Base-by-base conservation (phyloP, 225 moss, liverwort and hornwort species). In the Anthoceros angustus region DNA sequence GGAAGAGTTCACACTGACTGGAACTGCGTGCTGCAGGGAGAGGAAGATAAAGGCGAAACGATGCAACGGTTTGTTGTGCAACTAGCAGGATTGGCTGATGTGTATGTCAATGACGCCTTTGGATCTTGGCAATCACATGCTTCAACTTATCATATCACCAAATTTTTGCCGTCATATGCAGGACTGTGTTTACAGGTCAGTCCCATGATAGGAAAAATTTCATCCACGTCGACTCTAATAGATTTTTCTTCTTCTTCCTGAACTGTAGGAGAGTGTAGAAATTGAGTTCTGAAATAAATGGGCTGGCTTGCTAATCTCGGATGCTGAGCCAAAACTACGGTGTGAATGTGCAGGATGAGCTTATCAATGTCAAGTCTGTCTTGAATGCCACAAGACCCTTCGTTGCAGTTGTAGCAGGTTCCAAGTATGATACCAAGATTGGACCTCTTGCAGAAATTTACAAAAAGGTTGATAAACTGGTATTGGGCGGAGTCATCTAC, bases 391-490 rank as follows among this genome's bases (percentile, higher is more conserved):
- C 82, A 63, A 80, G 76, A 15, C 88, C 88, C 8, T 92, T 92
- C 66, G 70, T 92, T 10, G 91, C 91, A 2, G 75, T 92, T 63
- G 91, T 92, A 50, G 88, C 88, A 0, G 91, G 91, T 65, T 86
- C 91, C 26, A 92, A 92, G 78, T 92, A 92, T 71, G 88, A 92
- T 70, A 92, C 88, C n/a, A 88, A 88, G 72, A 92, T 88, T 66
- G 88, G 88, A 48, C 91, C 88, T 18, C 64, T 92, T 76, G 86
- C 83, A 0, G 86, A 84, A 20, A 92, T 92, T 67, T 92, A 92
- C 70, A 75, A 82, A 42, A 82, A 76, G 70, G 86, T 88, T 18
- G 86, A 92, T 69, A 84, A 74, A 26, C 71, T 92, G 0, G 80
- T 92, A 42, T 71, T 92, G 21, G 88, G 91, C 12, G 91, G 91